Base-by-base conservation (phyloP, 2,329 filamentous ascomycete genomes). In the Pseudogymnoascus sp. region DNA sequence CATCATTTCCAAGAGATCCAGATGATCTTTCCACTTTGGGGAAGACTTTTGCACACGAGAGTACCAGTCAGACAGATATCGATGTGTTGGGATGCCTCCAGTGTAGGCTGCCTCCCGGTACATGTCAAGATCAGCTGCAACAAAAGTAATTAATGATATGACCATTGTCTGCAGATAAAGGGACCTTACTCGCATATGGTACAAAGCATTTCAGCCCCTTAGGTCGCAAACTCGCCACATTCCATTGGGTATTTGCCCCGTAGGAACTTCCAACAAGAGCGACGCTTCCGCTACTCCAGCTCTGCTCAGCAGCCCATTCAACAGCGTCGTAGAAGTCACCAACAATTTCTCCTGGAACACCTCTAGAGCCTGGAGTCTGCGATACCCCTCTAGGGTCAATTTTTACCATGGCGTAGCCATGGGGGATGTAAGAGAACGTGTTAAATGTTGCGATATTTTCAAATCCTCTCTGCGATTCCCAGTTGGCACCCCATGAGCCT, bases 181-280 rank as follows among this genome's bases (percentile, higher is more conserved):
- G 5, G 28, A 8, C 28, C 31, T 33, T 33, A 33, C 31, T 33
- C 8, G 31, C 31, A 33, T 33, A 33, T 8, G 31, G 31, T 33
- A 33, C 31, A 11, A 33, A 33, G 31, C 31, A 33, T 33, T 11
- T 33, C 10, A 33, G 10, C 31, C 31, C 31, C 8, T 33, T 33
- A 10, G 66, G 66, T 7, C 62, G 31, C 41, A 63, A 61, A 4
- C 40, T 50, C 4, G 67, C 66, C 7, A 67, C 64, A 24, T 35
- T 41, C 68, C 68, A 69, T 41, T 70, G 68, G 4, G 59, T 46
- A 62, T 66, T 68, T 1, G 68, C 68, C 5, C 65, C 60, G 31
- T 67, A 67, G 1, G 72, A 74, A 60, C 74, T 75, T 0, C 73
- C 73, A 2, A 70, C 70, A 67, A 75, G 70, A 1, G 71, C 73